Base-by-base conservation (phyloP, 78 protist genomes). In the Bodo saltans region DNA sequence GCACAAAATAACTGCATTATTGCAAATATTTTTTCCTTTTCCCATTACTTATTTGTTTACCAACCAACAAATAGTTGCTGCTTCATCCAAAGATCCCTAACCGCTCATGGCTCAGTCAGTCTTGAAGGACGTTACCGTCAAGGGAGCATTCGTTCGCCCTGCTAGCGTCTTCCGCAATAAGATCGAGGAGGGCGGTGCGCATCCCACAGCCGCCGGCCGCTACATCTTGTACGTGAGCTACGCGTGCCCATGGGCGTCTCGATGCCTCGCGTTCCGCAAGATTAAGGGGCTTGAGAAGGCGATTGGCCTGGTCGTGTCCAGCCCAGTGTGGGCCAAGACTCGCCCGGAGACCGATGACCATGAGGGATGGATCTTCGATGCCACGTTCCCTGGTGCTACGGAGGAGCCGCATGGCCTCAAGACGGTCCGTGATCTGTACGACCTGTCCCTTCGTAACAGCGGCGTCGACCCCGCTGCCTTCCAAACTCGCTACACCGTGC, bases 241-340 rank as follows among this genome's bases (percentile, higher is more conserved):
- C 41, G 92, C 93, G 23, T 93, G 95, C 79, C 95, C 95, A 0
- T 93, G 93, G 93, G 91, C 93, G 76, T 1, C 68, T 30, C 67
- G 95, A 27, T 73, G 90, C 34, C 41, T 81, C 69, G 53, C 73
- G 23, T 86, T 81, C 25, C 35, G 83, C n/a, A 21, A 37, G 25
- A 1, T 94, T 23, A 88, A 91, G 74, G 97, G 97, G 1, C 84
- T 94, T 30, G 86, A 88, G 67, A 76, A 91, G 53, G 87, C 35
- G n/a, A 87, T 93, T 17, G 72, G 74, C n/a, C 42, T 89, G 21
- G 34, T 70, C 26, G 74, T 83, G 17, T 93, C 81, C 26, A 86
- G 88, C 39, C 88, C 89, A 79, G 39, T 53, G 28, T 84, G 83
- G 69, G 27, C 42, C 17, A 52, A 47, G 3, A 40, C 70, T 12